Conservation (phyloP, 2,329 filamentous ascomycete genomes). For the Monilinia fructicola region DNA sequence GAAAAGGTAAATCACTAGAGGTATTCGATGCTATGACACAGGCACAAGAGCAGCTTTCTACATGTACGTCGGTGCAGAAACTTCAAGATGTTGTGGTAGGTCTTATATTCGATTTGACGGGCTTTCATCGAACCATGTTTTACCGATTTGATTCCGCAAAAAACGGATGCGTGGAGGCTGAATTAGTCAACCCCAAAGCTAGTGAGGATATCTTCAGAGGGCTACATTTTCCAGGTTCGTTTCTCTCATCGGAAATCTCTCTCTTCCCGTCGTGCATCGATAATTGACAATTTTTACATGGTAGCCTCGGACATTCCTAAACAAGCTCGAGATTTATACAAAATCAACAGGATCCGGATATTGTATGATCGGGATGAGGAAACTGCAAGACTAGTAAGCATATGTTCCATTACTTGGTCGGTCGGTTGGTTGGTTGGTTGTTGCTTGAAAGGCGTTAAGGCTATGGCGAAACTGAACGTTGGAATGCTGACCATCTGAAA, state of each 20-base stretch:
- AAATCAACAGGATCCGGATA: constrained; percentile 83
- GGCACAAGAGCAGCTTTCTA: constrained; percentile 80
- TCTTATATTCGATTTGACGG: constrained; percentile 84
- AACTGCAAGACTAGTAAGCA: constrained; percentile 63
- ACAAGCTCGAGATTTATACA: constrained; percentile 85
- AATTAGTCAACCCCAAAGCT: constrained; percentile 77
- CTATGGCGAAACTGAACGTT: background rate
- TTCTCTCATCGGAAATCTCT: background rate
- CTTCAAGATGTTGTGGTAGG: constrained; percentile 82
- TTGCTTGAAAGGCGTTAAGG: background rate
- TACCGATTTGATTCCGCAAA: constrained; percentile 75
- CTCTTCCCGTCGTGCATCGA: background rate
- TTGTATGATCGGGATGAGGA: constrained; percentile 81
- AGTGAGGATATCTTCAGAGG: constrained; percentile 86
- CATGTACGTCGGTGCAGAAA: constrained; percentile 65
- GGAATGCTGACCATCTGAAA: constrained; percentile 7
- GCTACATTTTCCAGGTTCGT: constrained; percentile 67
- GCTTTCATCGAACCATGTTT: constrained; percentile 89
- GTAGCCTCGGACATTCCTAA: constrained; percentile 78
- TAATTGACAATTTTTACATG: background rate
- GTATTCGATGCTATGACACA: constrained; percentile 91
- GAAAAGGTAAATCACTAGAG: constrained; percentile 76
- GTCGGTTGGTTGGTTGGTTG: too few species aligned
- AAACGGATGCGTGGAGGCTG: constrained; percentile 70
- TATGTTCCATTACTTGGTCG: background rate